phyloP scores from a whole-genome alignment of 2,329 filamentous ascomycete genomes.

The Colletotrichum lini region DNA sequence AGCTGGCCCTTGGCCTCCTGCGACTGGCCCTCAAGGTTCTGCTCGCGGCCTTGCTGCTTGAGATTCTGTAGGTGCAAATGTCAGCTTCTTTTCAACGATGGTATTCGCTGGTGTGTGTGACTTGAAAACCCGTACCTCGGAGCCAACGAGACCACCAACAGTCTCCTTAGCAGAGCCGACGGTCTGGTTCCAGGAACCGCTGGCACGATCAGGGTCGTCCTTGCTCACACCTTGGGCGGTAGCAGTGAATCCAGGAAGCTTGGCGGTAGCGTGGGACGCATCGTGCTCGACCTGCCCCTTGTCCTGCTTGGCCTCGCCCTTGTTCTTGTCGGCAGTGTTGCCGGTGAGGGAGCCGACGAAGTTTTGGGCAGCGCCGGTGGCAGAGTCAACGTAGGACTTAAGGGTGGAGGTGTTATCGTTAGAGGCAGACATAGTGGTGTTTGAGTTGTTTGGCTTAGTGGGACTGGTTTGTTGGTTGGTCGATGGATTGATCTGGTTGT shows the following conservation, averaged over 20 bases:
- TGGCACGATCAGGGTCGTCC: constrained; percentile 79
- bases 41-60: constrained; percentile 80
- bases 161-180: constrained; percentile 88
- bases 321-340: constrained; percentile 74
- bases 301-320: constrained; percentile 76
- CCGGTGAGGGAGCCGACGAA: constrained; percentile 81
- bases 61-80: constrained; percentile 62
- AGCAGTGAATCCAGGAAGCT: constrained; percentile 80
- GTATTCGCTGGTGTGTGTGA: background rate
- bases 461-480: background rate
- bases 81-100: background rate
- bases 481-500: background rate
- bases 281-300: constrained; percentile 78
- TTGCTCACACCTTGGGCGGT: constrained; percentile 78
- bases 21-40: constrained; percentile 85
- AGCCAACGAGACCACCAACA: constrained; percentile 81
- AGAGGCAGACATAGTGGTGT: constrained; percentile 42
- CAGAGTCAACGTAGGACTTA: constrained; percentile 82
- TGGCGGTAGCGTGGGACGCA: constrained; percentile 81
- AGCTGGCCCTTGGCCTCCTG: constrained; percentile 89
- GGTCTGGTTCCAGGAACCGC: constrained; percentile 90
- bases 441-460: constrained; percentile 2
- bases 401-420: constrained; percentile 76
- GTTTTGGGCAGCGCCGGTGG: constrained; percentile 80
- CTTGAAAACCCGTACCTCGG: constrained; percentile 65